These are phyloP conservation scores for Vanilla planifolia DNA, from an alignment of 106 monocot genomes.

Conservation along the genomic window DNA sequence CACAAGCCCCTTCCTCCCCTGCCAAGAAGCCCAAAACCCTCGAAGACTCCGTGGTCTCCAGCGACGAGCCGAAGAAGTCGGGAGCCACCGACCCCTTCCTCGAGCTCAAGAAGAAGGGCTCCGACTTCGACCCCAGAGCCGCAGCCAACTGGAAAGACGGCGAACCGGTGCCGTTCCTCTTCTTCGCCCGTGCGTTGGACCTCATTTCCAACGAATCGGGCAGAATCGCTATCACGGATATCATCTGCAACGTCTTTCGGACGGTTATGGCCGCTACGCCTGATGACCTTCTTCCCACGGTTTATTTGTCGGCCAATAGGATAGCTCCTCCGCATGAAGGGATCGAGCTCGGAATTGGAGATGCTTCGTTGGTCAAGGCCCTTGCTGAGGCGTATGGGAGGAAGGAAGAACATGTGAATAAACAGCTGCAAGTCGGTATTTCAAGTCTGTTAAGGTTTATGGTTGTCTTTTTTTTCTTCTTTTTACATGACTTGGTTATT, in stretches of 20 bases:
- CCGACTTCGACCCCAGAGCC: slow-evolving; percentile 49
- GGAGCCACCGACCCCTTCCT: slow-evolving; percentile 14
- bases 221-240: slow-evolving; percentile 78
- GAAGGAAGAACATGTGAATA: slow-evolving; percentile 87
- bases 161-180: slow-evolving; percentile 80
- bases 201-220: slow-evolving; percentile 75
- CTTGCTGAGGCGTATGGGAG: slow-evolving; percentile 87
- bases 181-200: slow-evolving; percentile 72
- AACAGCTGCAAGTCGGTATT: slow-evolving; percentile 55
- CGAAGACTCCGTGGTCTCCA: slow-evolving; percentile 2
- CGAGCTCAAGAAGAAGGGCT: slow-evolving; percentile 64
- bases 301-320: slow-evolving; percentile 78
- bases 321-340: slow-evolving; percentile 89
- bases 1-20: slow-evolving; percentile 12
- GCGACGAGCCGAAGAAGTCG: slow-evolving; percentile 1
- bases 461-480: neutral
- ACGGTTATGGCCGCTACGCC: slow-evolving; percentile 80
- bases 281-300: slow-evolving; percentile 58
- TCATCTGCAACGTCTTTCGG: slow-evolving; percentile 79
- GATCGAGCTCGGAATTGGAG: slow-evolving; percentile 94
- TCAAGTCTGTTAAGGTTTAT: neutral
- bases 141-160: slow-evolving; percentile 71
- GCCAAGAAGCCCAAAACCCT: slow-evolving; percentile 40
- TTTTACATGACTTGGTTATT: neutral
- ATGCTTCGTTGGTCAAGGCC: slow-evolving; percentile 62